Base-by-base conservation (phyloP, 1,284 basidiomycete species). In the Ustilago vetiveriae region DNA sequence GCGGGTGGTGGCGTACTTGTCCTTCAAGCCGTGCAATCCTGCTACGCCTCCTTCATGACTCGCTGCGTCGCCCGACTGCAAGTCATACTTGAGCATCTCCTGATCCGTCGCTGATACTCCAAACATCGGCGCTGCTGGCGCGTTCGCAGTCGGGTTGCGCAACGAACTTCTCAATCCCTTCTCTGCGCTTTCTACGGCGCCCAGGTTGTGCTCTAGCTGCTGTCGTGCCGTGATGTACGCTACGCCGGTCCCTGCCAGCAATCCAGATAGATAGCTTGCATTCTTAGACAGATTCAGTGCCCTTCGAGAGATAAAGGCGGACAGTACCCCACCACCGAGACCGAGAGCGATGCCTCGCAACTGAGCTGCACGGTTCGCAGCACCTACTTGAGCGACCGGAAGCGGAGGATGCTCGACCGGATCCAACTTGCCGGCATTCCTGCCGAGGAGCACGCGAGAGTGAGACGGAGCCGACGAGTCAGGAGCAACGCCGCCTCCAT, bases 71-170 rank as follows among this genome's bases (percentile, higher is more conserved):
- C 42, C 66, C 1, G 66, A 58, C 23, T 53, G 53, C 22, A 72
- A 32, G n/a, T 72, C 69, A 30, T 67, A 62, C 59, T 57, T 62
- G 39, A 56, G 46, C 69, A 72, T 72, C 6, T 62, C 69, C 22
- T 45, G 48, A 30, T 69, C 66, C 21, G 66, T 69, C 10, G 58
- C 50, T 14, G 29, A 30, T n/a, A 49, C 13, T 3, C 36, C 45
- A 11, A 44, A 45, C 6, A 33, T 21, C 2, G 17, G 9, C 8
- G 17, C 32, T 17, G 19, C 42, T 14, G 36, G 24, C 2, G 26
- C 21, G 33, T 6, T 14, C 19, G 32, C 26, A n/a, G 16, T 29
- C 4, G 38, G 22, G 6, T 5, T 29, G 6, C 48, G 38, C 39
- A 60, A 40, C 21, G 40, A 29, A 6, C 24, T 35, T 7, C 55